A percentile compares a stretch with the other conserved stretches of the same genome.
Conservation (phyloP, 2,329 filamentous ascomycete genomes). For the Monosporascus cannonballus region DNA sequence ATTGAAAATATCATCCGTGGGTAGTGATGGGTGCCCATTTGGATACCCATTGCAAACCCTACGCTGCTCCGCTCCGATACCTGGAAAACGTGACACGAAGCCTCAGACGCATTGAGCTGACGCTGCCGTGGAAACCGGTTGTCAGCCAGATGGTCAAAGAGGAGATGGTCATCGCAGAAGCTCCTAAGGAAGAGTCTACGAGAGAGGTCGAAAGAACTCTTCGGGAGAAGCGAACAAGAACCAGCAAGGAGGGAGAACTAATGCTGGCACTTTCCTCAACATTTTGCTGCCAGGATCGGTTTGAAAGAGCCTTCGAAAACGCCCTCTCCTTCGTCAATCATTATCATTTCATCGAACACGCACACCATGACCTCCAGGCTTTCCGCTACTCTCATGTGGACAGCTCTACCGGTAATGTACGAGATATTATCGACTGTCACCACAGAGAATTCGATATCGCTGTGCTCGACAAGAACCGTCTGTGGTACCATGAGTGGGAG, state of each 20-base stretch:
- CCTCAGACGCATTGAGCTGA: not conserved
- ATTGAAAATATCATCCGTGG: too few relatives aligned
- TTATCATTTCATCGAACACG: not conserved
- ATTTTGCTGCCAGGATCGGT: not conserved
- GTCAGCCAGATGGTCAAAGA: not conserved
- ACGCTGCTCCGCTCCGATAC: not conserved
- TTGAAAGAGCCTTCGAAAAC: not conserved
- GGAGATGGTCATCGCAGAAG: not conserved
- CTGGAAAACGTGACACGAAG: not conserved
- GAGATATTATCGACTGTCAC: too few relatives aligned
- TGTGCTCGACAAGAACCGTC: not conserved
- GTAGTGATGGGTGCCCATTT: too few relatives aligned
- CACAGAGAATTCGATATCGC: too few relatives aligned
- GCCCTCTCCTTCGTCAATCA: not conserved
- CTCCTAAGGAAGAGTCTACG: not conserved
- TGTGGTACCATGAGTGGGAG: not conserved
- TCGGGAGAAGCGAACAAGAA: not conserved
- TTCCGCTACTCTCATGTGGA: too few relatives aligned
- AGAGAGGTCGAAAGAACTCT: not conserved
- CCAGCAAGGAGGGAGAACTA: not conserved
- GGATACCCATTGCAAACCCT: too few relatives aligned
- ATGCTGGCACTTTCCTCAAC: not conserved
- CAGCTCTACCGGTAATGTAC: too few relatives aligned
- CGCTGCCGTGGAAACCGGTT: not conserved
- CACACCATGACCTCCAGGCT: not conserved